Base-by-base conservation (phyloP, 164 flowering plant genomes). In the Protea cynaroides region DNA sequence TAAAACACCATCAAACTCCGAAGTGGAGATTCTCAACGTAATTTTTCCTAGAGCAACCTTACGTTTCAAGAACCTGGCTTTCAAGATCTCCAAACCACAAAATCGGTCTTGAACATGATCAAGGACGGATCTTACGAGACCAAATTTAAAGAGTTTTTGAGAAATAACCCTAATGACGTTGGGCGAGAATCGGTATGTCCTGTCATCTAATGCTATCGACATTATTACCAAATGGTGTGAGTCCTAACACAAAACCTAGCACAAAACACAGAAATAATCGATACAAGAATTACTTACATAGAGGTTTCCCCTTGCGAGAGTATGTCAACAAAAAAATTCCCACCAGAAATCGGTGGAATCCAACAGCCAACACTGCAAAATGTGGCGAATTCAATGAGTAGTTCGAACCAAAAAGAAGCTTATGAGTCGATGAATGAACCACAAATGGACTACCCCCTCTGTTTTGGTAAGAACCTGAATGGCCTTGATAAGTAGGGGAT, bases 171-270 rank as follows among this genome's bases (percentile, higher is more conserved):
- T 0, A 62, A 47, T 17, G 40, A 12, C 17, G 19, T 52, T 36
- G 29, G 38, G 63, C 25, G 58, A 29, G 34, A 5, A 2, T 4
- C 18, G 81, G 70, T 53, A 81, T 71, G 47, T 75, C 76, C 3
- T 55, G 74, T 12, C 19, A 57, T n/a, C 25, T 62, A 34, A 70
- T 24, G 29, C 76, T 76, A 8, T 60, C 75, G 4, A 75, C 74
- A n/a, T n/a, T n/a, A 22, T 67, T 58, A 18, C 77, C 74, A 64
- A 78, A 85, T 13, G 95, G 94, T 21, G 77, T 59, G 70, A 88
- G 67, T 9, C 96, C 98, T 3, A 84, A 37, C 40, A 92, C 47
- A 58, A 90, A 77, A 13, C 98, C 98, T 7, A 86, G 1, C 9
- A 83, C 12, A 74, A 90, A 88, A 64, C 78, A 88, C 11, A 83